Evolutionary conservation across 169 alveolate species (phyloP), one percentile per base, ranked within the genome.

Genomic region (Eimeria necatrix): DNA sequence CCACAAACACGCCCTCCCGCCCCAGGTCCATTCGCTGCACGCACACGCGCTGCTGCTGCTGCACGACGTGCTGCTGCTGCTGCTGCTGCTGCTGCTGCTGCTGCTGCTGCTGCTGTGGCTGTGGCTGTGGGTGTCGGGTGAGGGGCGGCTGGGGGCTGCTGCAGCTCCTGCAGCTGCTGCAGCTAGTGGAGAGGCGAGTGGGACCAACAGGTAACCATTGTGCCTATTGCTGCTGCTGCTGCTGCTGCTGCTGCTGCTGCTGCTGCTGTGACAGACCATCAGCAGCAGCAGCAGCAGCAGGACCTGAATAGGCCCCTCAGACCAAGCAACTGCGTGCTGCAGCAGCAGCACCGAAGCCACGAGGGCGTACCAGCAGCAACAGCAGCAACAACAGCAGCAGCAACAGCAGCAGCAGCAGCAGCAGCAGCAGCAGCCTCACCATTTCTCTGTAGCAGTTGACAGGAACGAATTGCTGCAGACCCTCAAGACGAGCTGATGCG

Each of bases 1-100:
- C 98, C 87, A 97, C 81, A 91, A 96, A 95, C 64, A 96, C 98
- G 14, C 98, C 98, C 73, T 97, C 96, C 26, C 98, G 89, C 52
- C 97, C 60, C 24, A 94, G 46, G 74, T 97, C 98, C 26, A 89
- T 32, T 5, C 86, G 76, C 96, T 94, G 91, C 14, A 20, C 8
- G 32, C 14, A 8, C 14, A 20, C 8, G 76, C 76, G 76, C 14
- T 24, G 76, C 76, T n/a, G n/a, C n/a, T n/a, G n/a, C n/a, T n/a
- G 20, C 2, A 68, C 9, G 24, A 5, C 20, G 32, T 52, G 16
- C 60, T 9, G 41, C 4, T 53, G 2, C 71, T 24, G n/a, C 12
- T 16, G n/a, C n/a, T n/a, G n/a, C n/a, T n/a, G n/a, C n/a, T n/a
- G n/a, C n/a, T n/a, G n/a, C n/a, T n/a, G n/a, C n/a, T n/a, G n/a